Base-by-base conservation (phyloP, 2,329 filamentous ascomycete genomes). In the Endothia cerciana region DNA sequence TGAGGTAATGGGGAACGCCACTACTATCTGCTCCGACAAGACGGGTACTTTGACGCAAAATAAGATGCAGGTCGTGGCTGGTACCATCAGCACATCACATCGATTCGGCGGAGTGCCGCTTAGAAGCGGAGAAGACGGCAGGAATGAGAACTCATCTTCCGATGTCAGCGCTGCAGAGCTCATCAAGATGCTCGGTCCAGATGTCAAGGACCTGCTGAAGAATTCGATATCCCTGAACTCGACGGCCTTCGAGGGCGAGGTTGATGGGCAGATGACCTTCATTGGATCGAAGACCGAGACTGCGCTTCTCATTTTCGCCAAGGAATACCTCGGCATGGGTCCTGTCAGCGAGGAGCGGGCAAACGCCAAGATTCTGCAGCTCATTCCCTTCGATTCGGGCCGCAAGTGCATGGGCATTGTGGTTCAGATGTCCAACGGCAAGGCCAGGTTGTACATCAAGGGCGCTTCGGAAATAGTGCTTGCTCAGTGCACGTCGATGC, bases 1-100 rank as follows among this genome's bases (percentile, higher is more conserved):
- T 72, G 91, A 93, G 76, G 91, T 91, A 56, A 93, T 93, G 90
- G 91, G 91, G 62, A 93, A 92, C 72, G 90, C 90, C 7, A 91
- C 89, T 0, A 87, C 86, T 0, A 89, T 90, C 60, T 90, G 87
- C 77, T 89, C 87, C 0, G 87, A 90, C 78, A 90, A 90, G 77
- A 90, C 87, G 0, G 87, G 87, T 57, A 90, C 87, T 5, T 77
- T 90, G 60, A 90, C 87, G 0, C 87, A 89, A 73, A 89, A 89
- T 74, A 88, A 88, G 76, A 90, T 90, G 87, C 86, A 86, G 66
- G 85, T 90, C 17, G 87, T 90, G 40, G 82, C 87, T 3, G 87
- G 83, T 60, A 85, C 84, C 1, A 75, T 89, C 56, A 87, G 87
- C 53, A 84, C 83, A 1, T 79, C 74, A 33, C 81, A 85, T 66